phyloP scores from a whole-genome alignment of 805 yeast genomes.

The Starmerella apicola region DNA sequence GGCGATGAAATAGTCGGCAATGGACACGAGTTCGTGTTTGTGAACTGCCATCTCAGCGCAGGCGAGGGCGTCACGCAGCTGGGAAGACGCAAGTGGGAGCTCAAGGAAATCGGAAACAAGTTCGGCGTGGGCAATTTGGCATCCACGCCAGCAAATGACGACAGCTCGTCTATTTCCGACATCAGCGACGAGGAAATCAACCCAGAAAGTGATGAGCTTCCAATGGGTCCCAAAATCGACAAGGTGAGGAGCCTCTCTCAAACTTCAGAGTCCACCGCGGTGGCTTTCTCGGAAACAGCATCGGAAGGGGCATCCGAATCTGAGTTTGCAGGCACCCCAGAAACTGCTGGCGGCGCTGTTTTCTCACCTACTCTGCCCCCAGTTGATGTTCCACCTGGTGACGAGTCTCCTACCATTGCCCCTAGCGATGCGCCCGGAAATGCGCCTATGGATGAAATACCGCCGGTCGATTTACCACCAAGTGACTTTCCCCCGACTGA shows the following conservation, averaged over 20 bases:
- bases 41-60: constrained; percentile 42
- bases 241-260: not conserved
- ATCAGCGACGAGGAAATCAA: constrained; percentile 9
- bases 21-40: constrained; percentile 27
- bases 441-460: not conserved
- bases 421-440: not conserved
- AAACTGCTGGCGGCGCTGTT: not conserved
- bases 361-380: not conserved
- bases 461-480: no score
- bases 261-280: not conserved
- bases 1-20: constrained; percentile 20
- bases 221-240: not conserved
- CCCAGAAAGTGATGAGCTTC: not conserved
- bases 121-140: constrained; percentile 24
- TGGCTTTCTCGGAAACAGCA: not conserved
- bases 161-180: constrained; percentile 9
- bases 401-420: not conserved
- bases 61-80: constrained; percentile 32
- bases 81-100: constrained; percentile 35
- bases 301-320: no score
- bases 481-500: no score
- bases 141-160: constrained; percentile 1
- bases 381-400: no score
- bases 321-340: not conserved
- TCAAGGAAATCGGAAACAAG: constrained; percentile 29